Evolutionary conservation across 2,329 filamentous ascomycete species (phyloP).

Genomic region (Graphilbum fragrans): DNA sequence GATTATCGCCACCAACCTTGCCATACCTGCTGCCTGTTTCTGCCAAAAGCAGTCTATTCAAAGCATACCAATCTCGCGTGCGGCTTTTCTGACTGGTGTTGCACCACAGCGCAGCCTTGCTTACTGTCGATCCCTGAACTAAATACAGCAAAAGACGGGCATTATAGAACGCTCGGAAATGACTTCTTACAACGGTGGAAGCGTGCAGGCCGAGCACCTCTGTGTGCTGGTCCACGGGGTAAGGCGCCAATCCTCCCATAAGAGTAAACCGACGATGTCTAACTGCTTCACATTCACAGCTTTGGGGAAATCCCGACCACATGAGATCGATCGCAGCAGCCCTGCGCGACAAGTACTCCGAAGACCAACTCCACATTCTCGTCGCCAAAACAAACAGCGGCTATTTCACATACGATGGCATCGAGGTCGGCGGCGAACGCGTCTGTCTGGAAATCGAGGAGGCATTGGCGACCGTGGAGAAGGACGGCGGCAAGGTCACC

Average conservation of each 20-base stretch:
- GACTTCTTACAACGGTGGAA: constrained; percentile 39
- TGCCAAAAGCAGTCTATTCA: too few species aligned
- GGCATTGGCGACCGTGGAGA: constrained; percentile 42
- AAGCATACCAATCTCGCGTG: too few species aligned
- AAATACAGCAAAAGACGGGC: too few species aligned
- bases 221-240: constrained; percentile 69
- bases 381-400: constrained; percentile 62
- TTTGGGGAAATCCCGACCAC: constrained; percentile 72
- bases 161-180: constrained; percentile 10
- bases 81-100: too few species aligned
- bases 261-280: too few species aligned
- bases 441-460: constrained; percentile 57
- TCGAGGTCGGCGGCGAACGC: constrained; percentile 55
- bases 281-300: constrained; percentile 22
- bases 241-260: constrained; percentile 22
- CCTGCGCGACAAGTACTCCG: constrained; percentile 46
- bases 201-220: constrained; percentile 51
- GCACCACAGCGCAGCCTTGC: too few species aligned
- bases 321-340: constrained; percentile 55
- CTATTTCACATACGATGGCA: constrained; percentile 59
- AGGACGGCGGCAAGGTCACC: constrained; percentile 56
- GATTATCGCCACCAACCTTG: too few species aligned
- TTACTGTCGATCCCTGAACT: too few species aligned
- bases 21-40: too few species aligned
- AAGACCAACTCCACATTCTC: constrained; percentile 56